A percentile compares a stretch with the other conserved stretches of the same genome.
These are phyloP conservation scores for Monilinia aucupariae DNA, from an alignment of 2,329 filamentous ascomycete species.

Conservation along the genomic window DNA sequence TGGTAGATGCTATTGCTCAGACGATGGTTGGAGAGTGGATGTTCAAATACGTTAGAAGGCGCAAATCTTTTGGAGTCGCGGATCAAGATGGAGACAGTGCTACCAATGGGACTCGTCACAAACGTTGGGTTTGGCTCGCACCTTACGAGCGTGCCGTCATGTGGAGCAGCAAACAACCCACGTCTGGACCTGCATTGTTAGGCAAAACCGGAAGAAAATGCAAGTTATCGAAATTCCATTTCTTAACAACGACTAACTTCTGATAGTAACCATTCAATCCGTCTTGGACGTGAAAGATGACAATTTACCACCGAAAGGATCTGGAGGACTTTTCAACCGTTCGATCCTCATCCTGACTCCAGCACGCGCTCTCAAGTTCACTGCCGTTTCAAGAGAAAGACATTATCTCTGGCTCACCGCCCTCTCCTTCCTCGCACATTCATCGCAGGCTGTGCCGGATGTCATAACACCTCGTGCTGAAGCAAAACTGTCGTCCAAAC, in stretches of 20 bases:
- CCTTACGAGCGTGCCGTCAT: constrained; percentile 94
- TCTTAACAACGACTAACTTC: constrained; percentile 32
- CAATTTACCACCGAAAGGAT: constrained; percentile 73
- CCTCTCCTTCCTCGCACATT: constrained; percentile 89
- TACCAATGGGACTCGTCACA: constrained; percentile 68
- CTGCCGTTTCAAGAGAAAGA: constrained; percentile 72
- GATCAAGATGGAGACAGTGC: constrained; percentile 64
- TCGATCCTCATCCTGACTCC: constrained; percentile 94
- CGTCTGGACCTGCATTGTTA: constrained; percentile 77
- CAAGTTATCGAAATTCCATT: constrained; percentile 48
- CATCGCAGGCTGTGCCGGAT: constrained; percentile 73
- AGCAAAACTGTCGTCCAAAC: constrained; percentile 39
- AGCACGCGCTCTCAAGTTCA: constrained; percentile 91
- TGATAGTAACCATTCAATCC: constrained; percentile 82
- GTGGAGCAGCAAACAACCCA: constrained; percentile 97
- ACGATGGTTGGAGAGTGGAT: constrained; percentile 99
- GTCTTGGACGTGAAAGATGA: constrained; percentile 96
- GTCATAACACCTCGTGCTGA: constrained; percentile 55
- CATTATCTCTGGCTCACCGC: constrained; percentile 95
- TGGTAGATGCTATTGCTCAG: constrained; percentile 94
- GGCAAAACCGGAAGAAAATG: constrained; percentile 92
- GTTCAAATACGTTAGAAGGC: constrained; percentile 82
- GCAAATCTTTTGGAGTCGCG: constrained; percentile 82
- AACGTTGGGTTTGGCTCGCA: constrained; percentile 97
- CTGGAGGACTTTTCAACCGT: constrained; percentile 67